These are phyloP conservation scores for Pichia phayaonensis DNA, from an alignment of 805 yeast genomes.

Conservation along the genomic window DNA sequence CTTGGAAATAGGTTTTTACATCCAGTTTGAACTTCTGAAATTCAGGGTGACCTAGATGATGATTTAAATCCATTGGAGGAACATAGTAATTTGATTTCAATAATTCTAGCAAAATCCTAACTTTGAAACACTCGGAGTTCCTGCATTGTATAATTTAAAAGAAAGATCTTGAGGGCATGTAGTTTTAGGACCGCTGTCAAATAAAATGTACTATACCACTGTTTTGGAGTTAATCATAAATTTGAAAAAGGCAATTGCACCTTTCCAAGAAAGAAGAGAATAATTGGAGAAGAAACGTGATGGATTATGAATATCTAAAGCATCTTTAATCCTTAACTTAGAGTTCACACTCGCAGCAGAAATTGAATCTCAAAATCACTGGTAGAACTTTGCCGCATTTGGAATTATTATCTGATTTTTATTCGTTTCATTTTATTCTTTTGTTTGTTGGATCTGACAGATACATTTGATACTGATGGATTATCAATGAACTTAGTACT, in stretches of 20 bases:
- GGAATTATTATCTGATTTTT: not conserved
- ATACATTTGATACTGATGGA: too few relatives aligned
- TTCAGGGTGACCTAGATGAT: too few relatives aligned
- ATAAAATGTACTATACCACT: constrained; percentile 28
- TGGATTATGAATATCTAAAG: not conserved
- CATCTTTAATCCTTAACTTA: too few relatives aligned
- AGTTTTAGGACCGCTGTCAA: constrained; percentile 29
- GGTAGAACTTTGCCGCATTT: too few relatives aligned
- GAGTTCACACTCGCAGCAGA: too few relatives aligned
- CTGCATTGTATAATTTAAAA: constrained; percentile 34
- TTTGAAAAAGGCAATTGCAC: not conserved
- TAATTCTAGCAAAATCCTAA: constrained; percentile 34
- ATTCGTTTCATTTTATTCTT: not conserved
- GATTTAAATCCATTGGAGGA: too few relatives aligned
- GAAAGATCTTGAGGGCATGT: constrained; percentile 32
- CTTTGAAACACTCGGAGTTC: constrained; percentile 40
- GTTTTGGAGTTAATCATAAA: not conserved
- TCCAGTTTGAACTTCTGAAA: constrained; percentile 31
- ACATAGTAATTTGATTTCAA: constrained; percentile 36
- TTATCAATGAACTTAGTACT: constrained; percentile 15
- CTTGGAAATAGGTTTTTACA: constrained; percentile 13
- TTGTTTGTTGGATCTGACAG: too few relatives aligned
- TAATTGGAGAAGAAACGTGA: not conserved
- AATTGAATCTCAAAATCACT: too few relatives aligned
- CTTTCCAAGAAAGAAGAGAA: not conserved